Base-by-base conservation (phyloP, 2,329 filamentous ascomycete genomes). In the Lojkania enalia region DNA sequence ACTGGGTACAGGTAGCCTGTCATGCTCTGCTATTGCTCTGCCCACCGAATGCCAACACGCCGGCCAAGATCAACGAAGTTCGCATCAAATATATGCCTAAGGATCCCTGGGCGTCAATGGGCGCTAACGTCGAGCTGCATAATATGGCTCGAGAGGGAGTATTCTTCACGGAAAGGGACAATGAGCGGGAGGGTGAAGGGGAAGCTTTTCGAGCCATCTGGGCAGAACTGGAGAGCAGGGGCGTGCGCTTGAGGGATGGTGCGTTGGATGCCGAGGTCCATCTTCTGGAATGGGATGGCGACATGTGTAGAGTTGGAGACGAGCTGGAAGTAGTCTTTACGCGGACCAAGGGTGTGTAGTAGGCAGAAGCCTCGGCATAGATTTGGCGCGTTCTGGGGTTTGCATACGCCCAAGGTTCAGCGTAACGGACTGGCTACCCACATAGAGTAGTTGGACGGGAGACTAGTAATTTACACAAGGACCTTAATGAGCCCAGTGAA, bases 51-150 rank as follows among this genome's bases (percentile, higher is more conserved):
- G 6, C 13, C 2, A 9, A 29, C 4, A 14, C 7, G 25, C 3
- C 44, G 0, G 14, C 54, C 0, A 32, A 48, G 2, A 42, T 68
- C 1, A 35, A 55, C 5, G 44, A 61, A 21, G 58, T 69, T 14
- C 32, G 49, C 1, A 40, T 69, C 32, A 59, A 59, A 32, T 68
- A 69, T 33, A 55, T 60, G 38, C 63, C 66, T 4, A 61, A 56
- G 48, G 61, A 69, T 39, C 60, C 66, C 13, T 69, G 63, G 65
- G 65, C 65, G 13, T 56, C 51, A 20, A 64, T 70, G 61, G 63
- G 66, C 35, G 63, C 62, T 1, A 52, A 51, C 0, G 64, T 68
- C 25, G 52, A 66, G 16, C 41, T 69, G 40, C 23, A 37, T 7
- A 51, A 60, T 18, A 61, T 69, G 27, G 53, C 51, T 2, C 47